These are phyloP conservation scores for Zygoascus hellenicus DNA, from an alignment of 1,139 yeast species.

Conservation along the genomic window DNA sequence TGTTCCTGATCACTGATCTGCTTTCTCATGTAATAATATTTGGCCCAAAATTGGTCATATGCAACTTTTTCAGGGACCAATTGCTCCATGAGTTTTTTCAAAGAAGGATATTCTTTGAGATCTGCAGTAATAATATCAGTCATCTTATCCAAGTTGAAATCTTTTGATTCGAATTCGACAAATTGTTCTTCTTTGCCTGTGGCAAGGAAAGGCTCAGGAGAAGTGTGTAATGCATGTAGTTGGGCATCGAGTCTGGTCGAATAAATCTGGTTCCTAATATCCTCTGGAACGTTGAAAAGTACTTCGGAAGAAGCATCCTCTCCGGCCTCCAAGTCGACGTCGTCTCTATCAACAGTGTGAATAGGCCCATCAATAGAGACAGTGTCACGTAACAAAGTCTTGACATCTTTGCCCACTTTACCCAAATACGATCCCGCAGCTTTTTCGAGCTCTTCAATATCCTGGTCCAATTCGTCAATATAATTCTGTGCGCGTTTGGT, in stretches of 20 bases:
- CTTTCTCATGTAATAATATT: constrained; percentile 55
- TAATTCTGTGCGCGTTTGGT: constrained; percentile 49
- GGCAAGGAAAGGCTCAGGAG: constrained; percentile 41
- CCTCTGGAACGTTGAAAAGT: constrained; percentile 42
- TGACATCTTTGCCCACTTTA: constrained; percentile 45
- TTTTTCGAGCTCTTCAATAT: constrained; percentile 60
- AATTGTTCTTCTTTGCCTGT: constrained; percentile 33
- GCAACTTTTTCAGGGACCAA: constrained; percentile 62
- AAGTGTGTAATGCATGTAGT: constrained; percentile 45
- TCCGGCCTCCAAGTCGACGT: constrained; percentile 28
- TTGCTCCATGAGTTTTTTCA: constrained; percentile 53
- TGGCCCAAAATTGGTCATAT: constrained; percentile 66
- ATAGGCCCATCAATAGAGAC: constrained; percentile 40
- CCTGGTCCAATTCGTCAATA: constrained; percentile 61
- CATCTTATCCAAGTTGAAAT: constrained; percentile 45
- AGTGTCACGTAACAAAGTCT: constrained; percentile 49
- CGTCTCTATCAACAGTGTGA: constrained; percentile 12
- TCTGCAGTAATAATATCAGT: constrained; percentile 49
- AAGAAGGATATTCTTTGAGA: constrained; percentile 47
- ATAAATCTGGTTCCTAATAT: constrained; percentile 35
- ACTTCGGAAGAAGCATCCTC: constrained; percentile 37
- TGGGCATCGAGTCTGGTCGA: constrained; percentile 57
- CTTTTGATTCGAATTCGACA: constrained; percentile 28
- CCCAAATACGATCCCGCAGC: constrained; percentile 55
- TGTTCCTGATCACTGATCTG: constrained; percentile 58